Evolutionary conservation across 2,329 filamentous ascomycete species (phyloP), one percentile per base, ranked within the genome.

Genomic region (Xenoacremonium recifei): DNA sequence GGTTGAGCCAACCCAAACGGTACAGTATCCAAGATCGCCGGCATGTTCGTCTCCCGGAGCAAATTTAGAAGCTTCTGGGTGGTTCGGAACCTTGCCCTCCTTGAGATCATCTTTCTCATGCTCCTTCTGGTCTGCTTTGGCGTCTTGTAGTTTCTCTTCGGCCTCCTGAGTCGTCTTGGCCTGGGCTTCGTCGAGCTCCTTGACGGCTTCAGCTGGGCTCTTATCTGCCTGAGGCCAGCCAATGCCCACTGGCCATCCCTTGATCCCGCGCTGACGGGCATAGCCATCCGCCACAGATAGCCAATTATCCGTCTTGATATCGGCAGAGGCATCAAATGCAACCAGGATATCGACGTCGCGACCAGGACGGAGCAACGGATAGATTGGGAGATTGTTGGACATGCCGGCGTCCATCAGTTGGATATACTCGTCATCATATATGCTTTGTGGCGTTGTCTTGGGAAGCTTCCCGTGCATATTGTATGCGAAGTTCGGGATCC

Each of bases 321-420:
- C 93, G 16, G 91, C 91, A 2, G 89, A 95, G 4, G 90, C 90
- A 63, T 99, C 93, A 62, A 99, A 99, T 3, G 91, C 89, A 34
- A 99, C 80, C 34, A 97, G 72, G 32, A 99, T 77, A 55, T 99
- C 93, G 5, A 99, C 85, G 42, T 95, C 79, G 25, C 93, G 80
- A 3, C 91, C 92, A 0, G 89, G 89, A 10, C 93, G 83, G 15
- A 99, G 81, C 4, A 97, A 77, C 0, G 93, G 93, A 62, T 99
- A 99, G 31, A 97, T 91, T 2, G 93, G 93, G 7, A 99, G 74
- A 59, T 99, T 99, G 63, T 99, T 97, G 51, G 88, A 95, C 93
- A 99, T 99, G 37, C 93, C 93, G 2, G 93, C 91, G 64, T 99
- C 93, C 91, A 96, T 97, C 13, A 92, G 76, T 50, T 88, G 84